Conservation (phyloP, 257 asterid genomes). For the Gynochthodes officinalis region DNA sequence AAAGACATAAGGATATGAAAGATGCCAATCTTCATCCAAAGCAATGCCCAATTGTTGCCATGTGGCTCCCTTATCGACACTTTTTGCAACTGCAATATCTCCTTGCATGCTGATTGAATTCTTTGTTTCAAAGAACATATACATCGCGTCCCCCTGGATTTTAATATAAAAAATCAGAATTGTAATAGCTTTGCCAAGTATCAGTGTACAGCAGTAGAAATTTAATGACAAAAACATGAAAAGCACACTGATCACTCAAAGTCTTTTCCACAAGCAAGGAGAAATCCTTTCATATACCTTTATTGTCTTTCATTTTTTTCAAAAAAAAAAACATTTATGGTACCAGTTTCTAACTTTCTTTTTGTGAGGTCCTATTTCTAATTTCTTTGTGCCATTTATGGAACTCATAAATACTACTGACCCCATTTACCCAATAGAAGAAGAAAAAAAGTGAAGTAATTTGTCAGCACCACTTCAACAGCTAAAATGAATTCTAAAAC, state of each 20-base stretch:
- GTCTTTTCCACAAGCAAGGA: too few species aligned
- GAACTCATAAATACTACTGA: background rate
- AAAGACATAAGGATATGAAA: slow-evolving; percentile 86
- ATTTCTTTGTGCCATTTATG: too few species aligned
- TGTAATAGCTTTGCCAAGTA: background rate
- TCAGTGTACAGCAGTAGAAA: background rate
- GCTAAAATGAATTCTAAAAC: background rate
- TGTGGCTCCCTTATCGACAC: slow-evolving; percentile 78
- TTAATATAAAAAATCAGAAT: slow-evolving; percentile 22
- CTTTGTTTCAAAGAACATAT: slow-evolving; percentile 80
- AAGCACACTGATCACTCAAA: background rate
- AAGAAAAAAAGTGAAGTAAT: background rate
- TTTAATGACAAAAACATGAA: background rate
- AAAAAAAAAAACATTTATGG: too few species aligned
- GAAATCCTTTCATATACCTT: too few species aligned
- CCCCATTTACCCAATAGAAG: background rate
- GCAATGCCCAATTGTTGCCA: slow-evolving; percentile 94
- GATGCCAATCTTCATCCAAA: slow-evolving; percentile 96
- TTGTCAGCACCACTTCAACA: background rate
- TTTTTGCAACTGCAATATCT: slow-evolving; percentile 88
- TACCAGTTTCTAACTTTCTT: background rate
- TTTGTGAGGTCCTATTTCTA: background rate
- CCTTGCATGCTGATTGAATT: slow-evolving; percentile 91
- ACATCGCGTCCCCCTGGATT: slow-evolving; percentile 68
- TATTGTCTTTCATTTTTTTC: too few species aligned